Conservation (phyloP, 2,329 filamentous ascomycete genomes). For the Colletotrichum neosansevieriae region DNA sequence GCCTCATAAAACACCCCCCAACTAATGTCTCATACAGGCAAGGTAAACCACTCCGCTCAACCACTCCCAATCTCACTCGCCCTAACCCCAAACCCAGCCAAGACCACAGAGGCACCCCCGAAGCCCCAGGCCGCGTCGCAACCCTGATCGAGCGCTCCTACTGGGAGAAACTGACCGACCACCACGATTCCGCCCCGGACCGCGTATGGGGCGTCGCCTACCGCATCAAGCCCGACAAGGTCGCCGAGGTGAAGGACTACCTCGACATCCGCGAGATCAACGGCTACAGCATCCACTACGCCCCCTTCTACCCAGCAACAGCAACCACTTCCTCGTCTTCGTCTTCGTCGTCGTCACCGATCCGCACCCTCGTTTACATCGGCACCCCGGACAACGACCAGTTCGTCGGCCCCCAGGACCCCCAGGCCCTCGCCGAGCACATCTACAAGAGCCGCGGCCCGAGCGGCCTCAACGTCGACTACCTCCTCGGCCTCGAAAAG, state of each 20-base stretch:
- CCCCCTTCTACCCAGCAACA: constrained; percentile 78
- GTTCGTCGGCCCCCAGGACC: constrained; percentile 87
- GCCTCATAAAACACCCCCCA: no score
- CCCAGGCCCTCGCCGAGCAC: constrained; percentile 80
- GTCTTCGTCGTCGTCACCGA: constrained; percentile 43
- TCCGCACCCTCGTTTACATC: constrained; percentile 85
- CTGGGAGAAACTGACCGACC: constrained; percentile 82
- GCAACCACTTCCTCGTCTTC: constrained; percentile 46
- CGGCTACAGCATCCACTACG: constrained; percentile 94
- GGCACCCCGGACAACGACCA: constrained; percentile 93
- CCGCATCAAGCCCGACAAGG: constrained; percentile 78
- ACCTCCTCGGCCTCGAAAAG: constrained; percentile 83
- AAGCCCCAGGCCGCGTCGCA: constrained; percentile 89
- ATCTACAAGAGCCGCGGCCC: constrained; percentile 83
- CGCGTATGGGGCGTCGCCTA: constrained; percentile 94
- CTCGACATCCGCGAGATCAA: constrained; percentile 98
- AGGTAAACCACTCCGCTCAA: constrained; percentile 46
- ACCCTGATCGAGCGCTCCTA: constrained; percentile 88
- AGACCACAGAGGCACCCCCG: constrained; percentile 93
- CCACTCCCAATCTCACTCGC: neutral
- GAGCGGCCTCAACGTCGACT: constrained; percentile 91
- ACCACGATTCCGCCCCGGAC: constrained; percentile 70
- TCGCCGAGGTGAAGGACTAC: constrained; percentile 86
- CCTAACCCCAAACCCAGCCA: constrained; percentile 67
- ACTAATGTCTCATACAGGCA: constrained; percentile 46